Percentiles rank a stretch among this genome's conserved stretches.
Evolutionary conservation across 768 basidiomycete species (phyloP).

Genomic region (Lepiota brunneoincarnata): DNA sequence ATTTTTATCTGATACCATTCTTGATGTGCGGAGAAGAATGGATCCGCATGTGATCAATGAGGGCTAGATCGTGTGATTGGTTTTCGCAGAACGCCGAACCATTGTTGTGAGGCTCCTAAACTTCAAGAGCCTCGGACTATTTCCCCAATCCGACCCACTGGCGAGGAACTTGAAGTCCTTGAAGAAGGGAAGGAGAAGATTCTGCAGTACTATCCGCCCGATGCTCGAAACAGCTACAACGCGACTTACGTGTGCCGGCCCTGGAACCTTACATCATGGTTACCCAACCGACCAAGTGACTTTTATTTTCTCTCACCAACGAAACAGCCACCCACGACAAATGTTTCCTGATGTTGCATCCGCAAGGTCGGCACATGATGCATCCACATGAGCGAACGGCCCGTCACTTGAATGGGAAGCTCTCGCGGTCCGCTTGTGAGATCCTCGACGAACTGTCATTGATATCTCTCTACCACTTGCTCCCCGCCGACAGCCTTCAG

Average conservation of each 20-base stretch:
- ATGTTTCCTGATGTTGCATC: not conserved
- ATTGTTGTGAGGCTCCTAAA: no score
- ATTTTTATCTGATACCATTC: not conserved
- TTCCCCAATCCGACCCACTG: not conserved
- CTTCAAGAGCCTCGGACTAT: not conserved
- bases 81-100: not conserved
- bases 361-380: conserved; percentile 3
- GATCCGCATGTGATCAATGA: conserved; percentile 2
- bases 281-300: no score
- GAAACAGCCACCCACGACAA: no score
- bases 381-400: conserved; percentile 7
- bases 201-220: no score
- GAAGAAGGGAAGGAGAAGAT: no score
- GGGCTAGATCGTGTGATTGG: conserved; percentile 3
- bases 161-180: no score
- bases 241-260: no score
- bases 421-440: not conserved
- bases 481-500: not conserved
- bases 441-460: not conserved
- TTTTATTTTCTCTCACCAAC: no score
- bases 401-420: not conserved
- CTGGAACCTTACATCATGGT: no score
- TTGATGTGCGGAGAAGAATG: not conserved
- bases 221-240: no score
- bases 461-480: not conserved